A percentile compares a stretch with the other conserved stretches of the same genome.
Conservation (phyloP, 2,329 filamentous ascomycete species). For the Aspergillus floridensis region DNA sequence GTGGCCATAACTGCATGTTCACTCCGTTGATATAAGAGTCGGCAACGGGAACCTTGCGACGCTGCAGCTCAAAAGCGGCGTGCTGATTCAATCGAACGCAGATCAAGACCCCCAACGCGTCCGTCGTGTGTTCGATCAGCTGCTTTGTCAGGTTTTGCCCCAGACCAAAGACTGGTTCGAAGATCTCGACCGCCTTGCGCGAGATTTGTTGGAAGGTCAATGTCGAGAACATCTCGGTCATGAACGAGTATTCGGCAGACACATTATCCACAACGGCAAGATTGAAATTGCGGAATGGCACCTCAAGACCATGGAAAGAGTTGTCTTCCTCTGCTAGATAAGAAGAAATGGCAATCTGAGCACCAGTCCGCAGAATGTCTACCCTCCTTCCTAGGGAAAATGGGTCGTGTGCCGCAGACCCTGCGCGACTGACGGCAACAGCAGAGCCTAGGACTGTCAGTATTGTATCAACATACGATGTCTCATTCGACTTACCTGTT, state of each 20-base stretch:
- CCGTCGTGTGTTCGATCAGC: slow-evolving; percentile 72
- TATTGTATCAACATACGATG: neutral
- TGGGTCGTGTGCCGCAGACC: slow-evolving; percentile 64
- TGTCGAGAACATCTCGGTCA: slow-evolving; percentile 84
- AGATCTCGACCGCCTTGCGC: slow-evolving; percentile 81
- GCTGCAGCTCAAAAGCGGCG: slow-evolving; percentile 88
- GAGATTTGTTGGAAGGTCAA: slow-evolving; percentile 74
- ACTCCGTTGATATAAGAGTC: slow-evolving; percentile 93
- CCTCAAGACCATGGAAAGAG: slow-evolving; percentile 79
- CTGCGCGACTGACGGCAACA: slow-evolving; percentile 39
- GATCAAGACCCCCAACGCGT: slow-evolving; percentile 83
- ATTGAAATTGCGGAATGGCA: slow-evolving; percentile 92
- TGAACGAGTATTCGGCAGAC: slow-evolving; percentile 90
- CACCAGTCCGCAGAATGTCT: slow-evolving; percentile 73
- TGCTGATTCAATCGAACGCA: slow-evolving; percentile 92
- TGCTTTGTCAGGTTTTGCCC: slow-evolving; percentile 74
- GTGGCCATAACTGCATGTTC: slow-evolving; percentile 94
- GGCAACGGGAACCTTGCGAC: slow-evolving; percentile 81
- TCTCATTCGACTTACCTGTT: slow-evolving; percentile 38
- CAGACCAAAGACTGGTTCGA: slow-evolving; percentile 83
- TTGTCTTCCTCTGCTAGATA: slow-evolving; percentile 91
- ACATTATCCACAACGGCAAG: slow-evolving; percentile 91
- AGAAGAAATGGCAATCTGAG: slow-evolving; percentile 75
- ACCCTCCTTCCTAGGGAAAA: slow-evolving; percentile 85
- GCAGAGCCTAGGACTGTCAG: slow-evolving; percentile 31